These are phyloP conservation scores for Coleophoma eucalyptorum DNA, from an alignment of 2,329 filamentous ascomycete species.

Conservation along the genomic window DNA sequence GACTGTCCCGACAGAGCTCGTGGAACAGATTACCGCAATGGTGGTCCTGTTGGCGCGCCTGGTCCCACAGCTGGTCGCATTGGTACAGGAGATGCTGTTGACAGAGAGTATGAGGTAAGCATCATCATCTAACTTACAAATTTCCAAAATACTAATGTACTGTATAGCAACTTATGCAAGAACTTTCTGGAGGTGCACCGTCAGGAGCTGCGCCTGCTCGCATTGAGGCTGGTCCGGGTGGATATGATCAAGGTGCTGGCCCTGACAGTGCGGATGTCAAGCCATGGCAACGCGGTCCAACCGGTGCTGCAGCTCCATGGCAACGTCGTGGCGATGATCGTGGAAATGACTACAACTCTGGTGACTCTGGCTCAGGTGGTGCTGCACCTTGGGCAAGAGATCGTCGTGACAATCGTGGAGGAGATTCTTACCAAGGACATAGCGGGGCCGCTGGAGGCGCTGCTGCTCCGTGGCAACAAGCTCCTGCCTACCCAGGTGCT, in stretches of 20 bases:
- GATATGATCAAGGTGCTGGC: slow-evolving; percentile 46
- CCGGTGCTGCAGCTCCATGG: slow-evolving; percentile 82
- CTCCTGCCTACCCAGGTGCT: slow-evolving; percentile 26
- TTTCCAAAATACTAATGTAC: slow-evolving; percentile 16
- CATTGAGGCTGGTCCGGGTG: slow-evolving; percentile 79
- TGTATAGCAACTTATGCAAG: slow-evolving; percentile 88
- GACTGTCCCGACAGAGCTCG: slow-evolving; percentile 89
- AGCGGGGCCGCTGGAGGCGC: background rate
- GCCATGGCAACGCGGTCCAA: slow-evolving; percentile 86
- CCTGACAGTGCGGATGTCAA: slow-evolving; percentile 56
- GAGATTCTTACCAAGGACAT: slow-evolving; percentile 42
- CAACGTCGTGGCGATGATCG: slow-evolving; percentile 40
- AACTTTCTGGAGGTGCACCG: slow-evolving; percentile 74
- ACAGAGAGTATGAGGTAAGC: slow-evolving; percentile 90
- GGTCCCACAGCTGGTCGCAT: slow-evolving; percentile 59
- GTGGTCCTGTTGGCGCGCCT: slow-evolving; percentile 44
- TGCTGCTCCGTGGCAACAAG: background rate
- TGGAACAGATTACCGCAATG: slow-evolving; percentile 89
- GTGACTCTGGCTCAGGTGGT: slow-evolving; percentile 29
- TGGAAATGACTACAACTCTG: slow-evolving; percentile 33
- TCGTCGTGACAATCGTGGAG: slow-evolving; percentile 40
- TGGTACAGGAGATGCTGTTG: slow-evolving; percentile 76
- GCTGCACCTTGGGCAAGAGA: slow-evolving; percentile 62
- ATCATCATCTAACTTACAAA: background rate
- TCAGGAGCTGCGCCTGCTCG: slow-evolving; percentile 63